phyloP scores from a whole-genome alignment of 768 basidiomycete species.

The Candolleomyces aberdarensis region DNA sequence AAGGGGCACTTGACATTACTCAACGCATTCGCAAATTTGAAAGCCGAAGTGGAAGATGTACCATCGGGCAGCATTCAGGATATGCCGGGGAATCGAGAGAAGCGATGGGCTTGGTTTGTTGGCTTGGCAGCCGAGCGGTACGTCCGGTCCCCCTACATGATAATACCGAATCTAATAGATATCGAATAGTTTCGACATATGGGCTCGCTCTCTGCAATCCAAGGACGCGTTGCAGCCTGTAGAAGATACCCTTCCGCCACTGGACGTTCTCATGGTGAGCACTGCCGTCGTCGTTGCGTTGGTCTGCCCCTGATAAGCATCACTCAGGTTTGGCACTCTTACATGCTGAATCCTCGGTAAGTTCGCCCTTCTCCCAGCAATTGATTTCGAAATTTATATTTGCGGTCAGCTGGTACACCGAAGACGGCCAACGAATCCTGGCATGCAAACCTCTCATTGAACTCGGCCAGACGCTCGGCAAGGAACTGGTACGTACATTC shows the following conservation, averaged over 20 bases:
- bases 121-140: slow-evolving; percentile 35
- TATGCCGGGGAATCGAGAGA: slow-evolving; percentile 21
- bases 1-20: slow-evolving; percentile 34
- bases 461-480: slow-evolving; percentile 16
- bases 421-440: slow-evolving; percentile 25
- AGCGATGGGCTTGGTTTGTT: slow-evolving; percentile 35
- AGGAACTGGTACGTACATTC: slow-evolving; percentile 16
- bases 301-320: not conserved
- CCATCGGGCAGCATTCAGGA: not conserved
- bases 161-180: not conserved
- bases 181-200: slow-evolving; percentile 27
- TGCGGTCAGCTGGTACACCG: slow-evolving; percentile 27
- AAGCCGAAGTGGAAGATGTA: slow-evolving; percentile 18
- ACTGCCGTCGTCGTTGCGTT: not conserved
- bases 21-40: slow-evolving; percentile 28
- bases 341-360: slow-evolving; percentile 29
- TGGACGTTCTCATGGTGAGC: slow-evolving; percentile 36
- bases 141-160: not conserved
- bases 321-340: slow-evolving; percentile 34
- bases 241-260: slow-evolving; percentile 27
- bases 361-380: not conserved
- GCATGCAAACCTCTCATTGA: slow-evolving; percentile 18
- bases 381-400: not conserved
- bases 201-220: slow-evolving; percentile 16
- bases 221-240: slow-evolving; percentile 7